These are phyloP conservation scores for Oenanthe sinensis DNA, from an alignment of 129 eudicot genomes.

Conservation along the genomic window DNA sequence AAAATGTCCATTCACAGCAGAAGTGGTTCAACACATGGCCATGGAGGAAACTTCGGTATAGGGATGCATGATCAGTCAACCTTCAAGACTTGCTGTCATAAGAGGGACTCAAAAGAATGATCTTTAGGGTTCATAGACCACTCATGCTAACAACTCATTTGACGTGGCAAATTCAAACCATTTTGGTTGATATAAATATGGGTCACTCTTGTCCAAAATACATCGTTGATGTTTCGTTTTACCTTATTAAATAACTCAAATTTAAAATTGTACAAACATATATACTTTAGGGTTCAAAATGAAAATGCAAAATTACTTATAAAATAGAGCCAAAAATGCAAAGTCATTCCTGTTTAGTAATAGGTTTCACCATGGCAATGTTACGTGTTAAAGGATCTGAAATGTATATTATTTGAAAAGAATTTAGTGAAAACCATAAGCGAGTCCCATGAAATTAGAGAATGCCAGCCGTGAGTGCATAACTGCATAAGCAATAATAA, in stretches of 20 bases:
- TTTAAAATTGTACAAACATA: background rate
- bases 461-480: too few species aligned
- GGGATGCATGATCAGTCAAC: background rate
- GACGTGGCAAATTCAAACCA: background rate
- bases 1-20: background rate
- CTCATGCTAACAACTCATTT: background rate
- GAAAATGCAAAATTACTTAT: background rate
- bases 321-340: background rate
- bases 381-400: too few species aligned
- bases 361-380: background rate
- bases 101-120: background rate
- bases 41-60: background rate
- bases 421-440: too few species aligned
- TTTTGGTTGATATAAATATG: background rate
- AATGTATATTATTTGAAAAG: too few species aligned
- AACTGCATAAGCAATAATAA: too few species aligned
- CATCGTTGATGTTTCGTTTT: background rate
- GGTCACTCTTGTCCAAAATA: background rate
- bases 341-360: background rate
- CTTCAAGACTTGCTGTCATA: too few species aligned
- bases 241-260: background rate
- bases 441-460: too few species aligned
- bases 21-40: background rate
- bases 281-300: background rate
- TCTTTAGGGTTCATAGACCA: background rate